Conservation (phyloP, 441 rosid species). For the Pelargonium cotyledonis region DNA sequence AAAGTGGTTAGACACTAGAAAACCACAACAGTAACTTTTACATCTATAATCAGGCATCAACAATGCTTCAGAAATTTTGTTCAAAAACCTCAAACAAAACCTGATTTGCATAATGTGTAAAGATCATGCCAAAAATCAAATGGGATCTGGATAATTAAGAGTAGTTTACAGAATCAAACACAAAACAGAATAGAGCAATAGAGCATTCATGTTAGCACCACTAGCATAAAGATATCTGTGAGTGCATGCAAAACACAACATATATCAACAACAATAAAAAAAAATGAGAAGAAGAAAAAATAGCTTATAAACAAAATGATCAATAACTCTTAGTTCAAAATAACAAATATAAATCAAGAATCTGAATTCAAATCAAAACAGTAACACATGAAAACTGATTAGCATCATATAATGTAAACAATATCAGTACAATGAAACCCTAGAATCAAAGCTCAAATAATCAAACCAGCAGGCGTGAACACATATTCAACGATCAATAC, state of each 20-base stretch:
- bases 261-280: neutral
- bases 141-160: neutral
- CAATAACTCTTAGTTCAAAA: neutral
- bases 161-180: neutral
- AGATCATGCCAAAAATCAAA: neutral
- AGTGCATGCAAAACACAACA: neutral
- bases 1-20: neutral
- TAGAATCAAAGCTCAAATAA: too few relatives aligned
- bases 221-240: neutral
- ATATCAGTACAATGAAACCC: too few relatives aligned
- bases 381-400: neutral
- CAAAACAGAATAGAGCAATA: neutral
- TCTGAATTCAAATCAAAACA: neutral
- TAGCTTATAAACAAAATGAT: neutral
- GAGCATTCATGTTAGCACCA: neutral
- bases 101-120: neutral
- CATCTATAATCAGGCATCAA: neutral
- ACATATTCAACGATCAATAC: too few relatives aligned
- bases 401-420: neutral
- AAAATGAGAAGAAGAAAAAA: neutral
- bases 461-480: too few relatives aligned
- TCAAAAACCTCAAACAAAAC: neutral
- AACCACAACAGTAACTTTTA: neutral
- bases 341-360: neutral
- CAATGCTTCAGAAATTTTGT: neutral